Evolutionary conservation across 306 rosid genomes (phyloP).

Genomic region (Malus sieversii): DNA sequence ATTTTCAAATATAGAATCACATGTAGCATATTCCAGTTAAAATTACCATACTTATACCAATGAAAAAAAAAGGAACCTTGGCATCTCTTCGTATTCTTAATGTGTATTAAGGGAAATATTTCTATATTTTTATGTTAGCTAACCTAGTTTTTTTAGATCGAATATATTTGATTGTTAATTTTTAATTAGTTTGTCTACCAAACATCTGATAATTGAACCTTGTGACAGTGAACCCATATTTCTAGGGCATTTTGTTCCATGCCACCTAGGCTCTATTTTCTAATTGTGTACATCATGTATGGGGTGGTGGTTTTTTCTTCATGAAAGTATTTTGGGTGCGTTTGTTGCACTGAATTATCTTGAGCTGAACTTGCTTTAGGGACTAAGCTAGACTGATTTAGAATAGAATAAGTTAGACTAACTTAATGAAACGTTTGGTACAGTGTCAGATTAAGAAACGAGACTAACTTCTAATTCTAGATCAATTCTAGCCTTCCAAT

Average conservation of each 20-base stretch:
- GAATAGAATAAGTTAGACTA: no score
- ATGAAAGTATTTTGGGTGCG: neutral
- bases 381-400: rapidly evolving
- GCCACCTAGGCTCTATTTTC: neutral
- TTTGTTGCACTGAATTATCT: no score
- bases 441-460: no score
- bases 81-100: neutral
- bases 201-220: neutral
- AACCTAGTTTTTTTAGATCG: neutral
- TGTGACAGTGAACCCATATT: neutral
- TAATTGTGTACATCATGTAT: neutral
- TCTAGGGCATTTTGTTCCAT: neutral
- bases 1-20: neutral
- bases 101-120: neutral
- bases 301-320: neutral
- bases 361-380: rapidly evolving
- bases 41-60: neutral
- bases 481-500: no score
- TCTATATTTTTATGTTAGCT: neutral
- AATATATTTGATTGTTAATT: neutral
- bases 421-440: no score
- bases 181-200: neutral
- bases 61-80: neutral
- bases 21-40: neutral
- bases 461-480: no score